phyloP scores from a whole-genome alignment of 2,329 filamentous ascomycete genomes.

The Scedosporium apiospermum region DNA sequence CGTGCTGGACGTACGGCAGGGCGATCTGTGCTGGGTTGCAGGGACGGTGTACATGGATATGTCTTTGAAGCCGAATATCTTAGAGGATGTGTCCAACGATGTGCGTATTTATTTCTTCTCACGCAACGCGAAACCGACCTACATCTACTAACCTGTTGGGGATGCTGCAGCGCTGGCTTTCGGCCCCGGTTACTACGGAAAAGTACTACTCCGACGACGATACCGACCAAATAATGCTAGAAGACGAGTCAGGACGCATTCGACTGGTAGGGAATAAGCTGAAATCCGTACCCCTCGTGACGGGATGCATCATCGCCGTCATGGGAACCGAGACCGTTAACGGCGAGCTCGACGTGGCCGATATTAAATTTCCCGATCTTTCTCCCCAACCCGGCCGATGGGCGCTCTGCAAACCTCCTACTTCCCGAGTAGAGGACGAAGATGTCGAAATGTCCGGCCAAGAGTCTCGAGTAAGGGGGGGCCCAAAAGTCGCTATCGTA shows the following conservation, averaged over 20 bases:
- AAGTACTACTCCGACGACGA: slow-evolving; percentile 62
- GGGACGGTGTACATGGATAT: slow-evolving; percentile 98
- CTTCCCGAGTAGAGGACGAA: slow-evolving; percentile 26
- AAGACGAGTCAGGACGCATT: slow-evolving; percentile 90
- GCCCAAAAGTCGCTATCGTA: slow-evolving; percentile 65
- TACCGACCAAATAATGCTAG: slow-evolving; percentile 68
- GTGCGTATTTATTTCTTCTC: slow-evolving; percentile 34
- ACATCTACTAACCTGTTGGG: neutral
- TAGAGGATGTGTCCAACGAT: slow-evolving; percentile 91
- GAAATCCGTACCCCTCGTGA: slow-evolving; percentile 64
- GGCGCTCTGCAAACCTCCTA: slow-evolving; percentile 49
- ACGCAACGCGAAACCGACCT: too few relatives aligned
- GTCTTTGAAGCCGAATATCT: slow-evolving; percentile 88
- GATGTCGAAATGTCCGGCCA: slow-evolving; percentile 49
- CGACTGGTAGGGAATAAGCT: slow-evolving; percentile 65
- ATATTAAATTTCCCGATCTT: slow-evolving; percentile 80
- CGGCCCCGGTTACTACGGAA: slow-evolving; percentile 64
- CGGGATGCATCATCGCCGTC: slow-evolving; percentile 87
- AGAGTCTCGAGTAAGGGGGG: slow-evolving; percentile 16
- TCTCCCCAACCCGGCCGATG: slow-evolving; percentile 74
- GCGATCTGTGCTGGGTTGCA: slow-evolving; percentile 87
- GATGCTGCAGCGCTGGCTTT: slow-evolving; percentile 66
- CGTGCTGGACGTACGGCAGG: slow-evolving; percentile 91
- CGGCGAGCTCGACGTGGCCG: slow-evolving; percentile 87
- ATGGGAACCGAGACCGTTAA: slow-evolving; percentile 88